Percentiles rank a stretch among this genome's conserved stretches.
These are phyloP conservation scores for Globisporangium abappressorium DNA, from an alignment of 352 stramenopile species.

Conservation along the genomic window DNA sequence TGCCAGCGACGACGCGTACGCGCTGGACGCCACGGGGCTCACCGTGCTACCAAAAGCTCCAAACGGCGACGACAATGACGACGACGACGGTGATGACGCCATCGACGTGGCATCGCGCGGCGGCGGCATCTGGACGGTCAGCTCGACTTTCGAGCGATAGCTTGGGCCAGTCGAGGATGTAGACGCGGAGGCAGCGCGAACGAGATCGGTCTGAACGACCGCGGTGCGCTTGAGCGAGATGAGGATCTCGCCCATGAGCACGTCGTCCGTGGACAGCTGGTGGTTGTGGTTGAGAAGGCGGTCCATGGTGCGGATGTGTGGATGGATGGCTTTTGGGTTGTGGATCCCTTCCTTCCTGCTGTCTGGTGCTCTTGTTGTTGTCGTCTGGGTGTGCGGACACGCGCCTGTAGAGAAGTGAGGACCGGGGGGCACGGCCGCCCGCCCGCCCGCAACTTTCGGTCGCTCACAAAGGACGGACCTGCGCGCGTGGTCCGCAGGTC, in stretches of 20 bases:
- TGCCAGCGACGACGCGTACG: conserved; percentile 21
- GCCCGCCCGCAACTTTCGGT: background rate
- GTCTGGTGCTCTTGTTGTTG: conserved; percentile 4
- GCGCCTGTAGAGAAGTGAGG: conserved; percentile 17
- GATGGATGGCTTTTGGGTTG: conserved; percentile 3
- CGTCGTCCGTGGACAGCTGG: conserved; percentile 51
- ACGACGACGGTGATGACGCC: conserved; percentile 26
- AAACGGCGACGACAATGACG: background rate
- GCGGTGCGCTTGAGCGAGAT: conserved; percentile 65
- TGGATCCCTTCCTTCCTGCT: background rate
- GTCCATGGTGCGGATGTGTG: conserved; percentile 10
- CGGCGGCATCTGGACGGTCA: conserved; percentile 41
- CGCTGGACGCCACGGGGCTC: conserved; percentile 45
- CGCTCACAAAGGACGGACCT: background rate
- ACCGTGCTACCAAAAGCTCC: conserved; percentile 22
- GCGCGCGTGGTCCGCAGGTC: background rate
- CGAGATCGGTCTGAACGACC: conserved; percentile 18
- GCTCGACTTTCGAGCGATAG: conserved; percentile 47
- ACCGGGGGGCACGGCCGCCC: background rate
- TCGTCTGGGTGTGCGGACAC: conserved; percentile 12
- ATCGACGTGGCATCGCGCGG: conserved; percentile 19
- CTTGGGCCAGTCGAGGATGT: conserved; percentile 2
- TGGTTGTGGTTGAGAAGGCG: background rate
- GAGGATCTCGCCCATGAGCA: conserved; percentile 79
- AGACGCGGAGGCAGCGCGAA: background rate